phyloP scores from a whole-genome alignment of 257 asterid genomes.

The Solanum chiquidenum region DNA sequence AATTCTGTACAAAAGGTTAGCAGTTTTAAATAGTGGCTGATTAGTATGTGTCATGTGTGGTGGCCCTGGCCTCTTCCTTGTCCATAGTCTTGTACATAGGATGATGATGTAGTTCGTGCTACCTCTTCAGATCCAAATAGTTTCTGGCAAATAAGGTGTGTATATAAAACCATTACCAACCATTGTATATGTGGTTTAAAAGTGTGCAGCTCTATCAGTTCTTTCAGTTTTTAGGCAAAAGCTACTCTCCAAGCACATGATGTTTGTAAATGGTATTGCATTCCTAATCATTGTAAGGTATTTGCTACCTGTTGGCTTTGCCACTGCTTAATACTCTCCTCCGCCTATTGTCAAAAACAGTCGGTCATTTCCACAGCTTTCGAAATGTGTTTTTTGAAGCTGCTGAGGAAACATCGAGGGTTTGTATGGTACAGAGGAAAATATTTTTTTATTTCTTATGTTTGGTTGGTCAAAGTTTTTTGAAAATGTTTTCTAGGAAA shows the following conservation, averaged over 20 bases:
- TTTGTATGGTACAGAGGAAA: background rate
- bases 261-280: background rate
- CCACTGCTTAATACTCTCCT: background rate
- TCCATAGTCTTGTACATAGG: background rate
- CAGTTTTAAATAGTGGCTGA: conserved; percentile 4
- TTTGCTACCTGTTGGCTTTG: background rate
- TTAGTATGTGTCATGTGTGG: background rate
- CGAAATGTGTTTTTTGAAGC: background rate
- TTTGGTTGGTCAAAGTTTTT: background rate
- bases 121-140: background rate
- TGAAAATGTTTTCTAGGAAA: no score
- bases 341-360: background rate
- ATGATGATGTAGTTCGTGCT: background rate
- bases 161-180: background rate
- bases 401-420: background rate
- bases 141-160: background rate
- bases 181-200: background rate
- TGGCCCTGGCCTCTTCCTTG: background rate
- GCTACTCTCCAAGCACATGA: background rate
- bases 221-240: background rate
- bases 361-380: background rate
- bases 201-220: background rate
- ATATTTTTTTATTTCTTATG: background rate
- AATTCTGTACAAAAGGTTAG: conserved; percentile 24
- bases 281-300: background rate